A percentile compares a stretch with the other conserved stretches of the same genome.
These are phyloP conservation scores for Eucalyptus cloeziana DNA, from an alignment of 345 rosid species.

Conservation along the genomic window DNA sequence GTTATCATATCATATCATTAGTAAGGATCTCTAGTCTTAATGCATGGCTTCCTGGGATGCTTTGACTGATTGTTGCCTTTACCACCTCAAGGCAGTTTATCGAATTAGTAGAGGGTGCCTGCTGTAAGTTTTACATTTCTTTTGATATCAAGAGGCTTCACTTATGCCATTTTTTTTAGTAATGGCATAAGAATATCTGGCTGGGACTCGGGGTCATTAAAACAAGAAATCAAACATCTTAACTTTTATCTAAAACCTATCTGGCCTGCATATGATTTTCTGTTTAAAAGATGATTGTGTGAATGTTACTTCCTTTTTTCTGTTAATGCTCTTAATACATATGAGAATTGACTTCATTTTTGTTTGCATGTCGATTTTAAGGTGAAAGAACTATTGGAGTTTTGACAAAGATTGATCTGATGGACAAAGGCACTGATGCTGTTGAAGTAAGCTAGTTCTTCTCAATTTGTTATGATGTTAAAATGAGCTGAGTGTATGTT, in stretches of 20 bases:
- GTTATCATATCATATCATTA: not conserved
- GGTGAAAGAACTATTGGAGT: constrained; percentile 94
- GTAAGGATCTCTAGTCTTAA: not conserved
- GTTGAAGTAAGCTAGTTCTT: constrained; percentile 59
- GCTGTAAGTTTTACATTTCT: not conserved
- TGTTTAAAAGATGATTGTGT: not conserved
- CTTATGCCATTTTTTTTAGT: not conserved
- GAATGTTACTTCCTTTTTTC: not conserved
- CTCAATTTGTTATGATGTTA: not conserved
- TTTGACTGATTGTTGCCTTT: not conserved
- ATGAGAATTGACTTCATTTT: not conserved
- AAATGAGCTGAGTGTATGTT: not conserved
- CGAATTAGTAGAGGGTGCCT: not conserved
- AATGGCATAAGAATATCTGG: not conserved
- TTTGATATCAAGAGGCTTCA: not conserved
- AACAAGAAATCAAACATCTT: not conserved
- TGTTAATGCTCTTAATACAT: not conserved
- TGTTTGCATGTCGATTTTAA: constrained; percentile 15
- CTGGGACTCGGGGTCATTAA: not conserved
- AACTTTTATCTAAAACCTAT: not conserved
- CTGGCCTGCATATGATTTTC: not conserved
- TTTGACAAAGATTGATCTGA: constrained; percentile 83
- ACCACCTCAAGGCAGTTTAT: not conserved
- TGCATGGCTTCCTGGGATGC: not conserved
- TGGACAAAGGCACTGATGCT: constrained; percentile 95